A percentile compares a stretch with the other conserved stretches of the same genome.
Evolutionary conservation across 805 yeast species (phyloP).

Genomic region (Candida argentea): DNA sequence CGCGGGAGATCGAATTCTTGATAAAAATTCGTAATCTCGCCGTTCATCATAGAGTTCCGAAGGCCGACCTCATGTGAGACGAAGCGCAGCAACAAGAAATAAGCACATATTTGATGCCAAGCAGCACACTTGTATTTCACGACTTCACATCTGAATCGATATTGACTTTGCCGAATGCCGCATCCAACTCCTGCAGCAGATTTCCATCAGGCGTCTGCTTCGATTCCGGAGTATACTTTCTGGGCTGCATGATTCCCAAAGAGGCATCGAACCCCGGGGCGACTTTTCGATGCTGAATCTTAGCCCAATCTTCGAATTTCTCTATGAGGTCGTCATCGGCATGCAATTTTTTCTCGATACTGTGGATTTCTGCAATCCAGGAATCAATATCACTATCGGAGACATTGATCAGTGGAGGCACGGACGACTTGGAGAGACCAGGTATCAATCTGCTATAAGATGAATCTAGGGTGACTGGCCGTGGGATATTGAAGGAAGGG

Average conservation of each 20-base stretch:
- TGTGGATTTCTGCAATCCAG: conserved; percentile 24
- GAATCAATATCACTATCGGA: conserved; percentile 13
- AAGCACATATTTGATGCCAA: no score
- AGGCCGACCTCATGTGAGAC: no score
- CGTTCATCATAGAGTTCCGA: no score
- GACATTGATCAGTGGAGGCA: conserved; percentile 28
- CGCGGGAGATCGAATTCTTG: no score
- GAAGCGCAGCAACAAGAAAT: no score
- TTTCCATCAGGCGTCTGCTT: conserved; percentile 1
- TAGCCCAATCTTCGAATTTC: conserved; percentile 20
- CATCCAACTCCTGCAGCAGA: conserved; percentile 17
- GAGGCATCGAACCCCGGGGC: conserved; percentile 32
- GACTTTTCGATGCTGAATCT: conserved; percentile 18
- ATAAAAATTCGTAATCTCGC: no score
- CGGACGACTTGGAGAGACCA: conserved; percentile 18
- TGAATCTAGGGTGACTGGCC: conserved; percentile 41
- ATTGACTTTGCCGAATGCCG: conserved; percentile 15
- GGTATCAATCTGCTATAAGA: conserved; percentile 30
- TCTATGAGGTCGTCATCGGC: conserved; percentile 7
- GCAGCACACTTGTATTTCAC: no score
- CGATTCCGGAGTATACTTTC: conserved; percentile 4
- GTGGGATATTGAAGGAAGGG: conserved; percentile 44
- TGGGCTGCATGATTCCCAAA: conserved; percentile 22
- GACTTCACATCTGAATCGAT: conserved; percentile 2
- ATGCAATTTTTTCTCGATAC: conserved; percentile 8